phyloP scores from a whole-genome alignment of 2,329 filamentous ascomycete species.

The Cercospora berteroae region DNA sequence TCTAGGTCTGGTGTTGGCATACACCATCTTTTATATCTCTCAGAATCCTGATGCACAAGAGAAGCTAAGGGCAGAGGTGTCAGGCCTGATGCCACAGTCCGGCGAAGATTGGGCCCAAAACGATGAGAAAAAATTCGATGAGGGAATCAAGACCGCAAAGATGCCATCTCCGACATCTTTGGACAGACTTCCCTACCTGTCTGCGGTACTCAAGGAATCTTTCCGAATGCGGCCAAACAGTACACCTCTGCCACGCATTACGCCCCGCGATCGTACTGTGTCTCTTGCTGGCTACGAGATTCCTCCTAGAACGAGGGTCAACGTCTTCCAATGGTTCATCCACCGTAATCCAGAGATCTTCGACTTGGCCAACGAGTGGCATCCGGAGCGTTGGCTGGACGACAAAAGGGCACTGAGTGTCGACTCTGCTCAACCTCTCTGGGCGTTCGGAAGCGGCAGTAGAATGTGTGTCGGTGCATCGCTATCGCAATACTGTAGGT shows the following conservation, averaged over 20 bases:
- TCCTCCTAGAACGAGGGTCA: background rate
- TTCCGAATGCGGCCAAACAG: background rate
- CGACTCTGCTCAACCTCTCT: background rate
- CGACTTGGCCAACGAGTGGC: background rate
- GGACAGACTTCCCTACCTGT: background rate
- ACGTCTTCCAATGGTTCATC: background rate
- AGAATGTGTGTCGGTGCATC: background rate
- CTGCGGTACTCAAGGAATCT: background rate
- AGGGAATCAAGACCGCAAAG: too few relatives aligned
- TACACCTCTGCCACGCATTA: background rate
- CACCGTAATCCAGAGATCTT: background rate
- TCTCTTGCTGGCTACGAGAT: background rate
- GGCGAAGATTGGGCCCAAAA: too few relatives aligned
- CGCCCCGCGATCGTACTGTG: background rate
- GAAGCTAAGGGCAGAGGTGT: background rate
- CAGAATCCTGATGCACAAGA: background rate
- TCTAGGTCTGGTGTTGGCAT: background rate
- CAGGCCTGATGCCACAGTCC: too few relatives aligned
- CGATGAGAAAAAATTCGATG: too few relatives aligned
- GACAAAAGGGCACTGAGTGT: background rate
- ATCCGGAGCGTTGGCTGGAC: background rate
- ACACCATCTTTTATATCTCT: background rate
- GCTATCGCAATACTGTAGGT: background rate
- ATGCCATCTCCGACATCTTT: background rate
- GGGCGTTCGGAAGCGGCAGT: background rate